These are phyloP conservation scores for Roridomyces roridus DNA, from an alignment of 768 basidiomycete species.

Conservation along the genomic window DNA sequence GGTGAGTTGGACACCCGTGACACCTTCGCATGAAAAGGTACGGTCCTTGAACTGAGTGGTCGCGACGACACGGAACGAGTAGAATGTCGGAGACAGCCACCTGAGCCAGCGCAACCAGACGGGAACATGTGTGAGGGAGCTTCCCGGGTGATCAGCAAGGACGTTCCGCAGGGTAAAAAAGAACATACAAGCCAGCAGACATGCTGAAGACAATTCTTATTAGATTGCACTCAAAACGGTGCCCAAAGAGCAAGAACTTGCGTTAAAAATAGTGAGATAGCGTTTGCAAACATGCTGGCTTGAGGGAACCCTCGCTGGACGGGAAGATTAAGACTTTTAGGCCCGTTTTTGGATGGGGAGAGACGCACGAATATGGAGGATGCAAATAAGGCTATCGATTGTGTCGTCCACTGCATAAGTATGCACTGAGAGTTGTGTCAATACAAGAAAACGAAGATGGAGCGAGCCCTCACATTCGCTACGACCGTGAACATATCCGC, in stretches of 20 bases:
- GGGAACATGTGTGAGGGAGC: slow-evolving; percentile 31
- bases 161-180: neutral
- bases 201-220: neutral
- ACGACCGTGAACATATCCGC: slow-evolving; percentile 40
- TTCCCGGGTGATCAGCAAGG: neutral
- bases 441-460: neutral
- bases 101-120: slow-evolving; percentile 44
- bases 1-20: slow-evolving; percentile 34
- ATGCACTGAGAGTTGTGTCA: slow-evolving; percentile 20
- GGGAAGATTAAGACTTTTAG: neutral
- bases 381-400: slow-evolving; percentile 33
- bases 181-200: slow-evolving; percentile 21
- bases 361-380: slow-evolving; percentile 30
- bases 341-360: too few species aligned
- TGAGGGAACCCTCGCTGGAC: slow-evolving; percentile 35
- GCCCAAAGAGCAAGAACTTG: neutral
- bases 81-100: slow-evolving; percentile 47
- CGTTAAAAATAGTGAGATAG: slow-evolving; percentile 24
- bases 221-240: neutral
- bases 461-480: slow-evolving; percentile 29
- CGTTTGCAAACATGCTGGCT: slow-evolving; percentile 40
- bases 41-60: slow-evolving; percentile 45
- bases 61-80: slow-evolving; percentile 41
- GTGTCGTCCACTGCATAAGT: slow-evolving; percentile 27
- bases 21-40: slow-evolving; percentile 34